Conservation (phyloP, 2,329 filamentous ascomycete genomes). For the Triangularia verruculosa region DNA sequence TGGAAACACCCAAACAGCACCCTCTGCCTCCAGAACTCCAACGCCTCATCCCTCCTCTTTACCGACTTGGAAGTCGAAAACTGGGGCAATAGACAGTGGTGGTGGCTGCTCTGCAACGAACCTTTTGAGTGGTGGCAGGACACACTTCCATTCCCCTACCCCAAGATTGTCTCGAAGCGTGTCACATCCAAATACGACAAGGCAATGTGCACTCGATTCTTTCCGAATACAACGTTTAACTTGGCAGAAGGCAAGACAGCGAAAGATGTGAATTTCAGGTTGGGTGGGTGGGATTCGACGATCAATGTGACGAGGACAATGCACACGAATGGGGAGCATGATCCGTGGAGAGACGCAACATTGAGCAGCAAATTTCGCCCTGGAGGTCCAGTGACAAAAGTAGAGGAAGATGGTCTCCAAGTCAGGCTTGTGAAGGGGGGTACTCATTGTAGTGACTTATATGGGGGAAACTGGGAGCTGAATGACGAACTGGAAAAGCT, state of each 20-base stretch:
- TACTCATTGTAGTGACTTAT: constrained; percentile 41
- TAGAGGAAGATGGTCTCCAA: constrained; percentile 29
- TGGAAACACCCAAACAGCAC: constrained; percentile 42
- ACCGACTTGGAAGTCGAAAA: constrained; percentile 40
- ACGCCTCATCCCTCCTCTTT: constrained; percentile 42
- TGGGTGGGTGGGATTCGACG: constrained; percentile 43
- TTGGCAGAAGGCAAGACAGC: constrained; percentile 34
- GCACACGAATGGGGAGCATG: constrained; percentile 40
- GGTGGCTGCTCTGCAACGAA: constrained; percentile 55
- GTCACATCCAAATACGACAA: constrained; percentile 40
- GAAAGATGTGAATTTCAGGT: constrained; percentile 36
- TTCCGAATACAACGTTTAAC: constrained; percentile 38
- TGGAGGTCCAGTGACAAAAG: constrained; percentile 37
- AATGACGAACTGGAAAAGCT: constrained; percentile 51
- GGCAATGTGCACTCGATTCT: constrained; percentile 44
- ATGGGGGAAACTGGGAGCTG: constrained; percentile 44
- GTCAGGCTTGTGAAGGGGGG: constrained; percentile 37
- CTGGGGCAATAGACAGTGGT: constrained; percentile 49
- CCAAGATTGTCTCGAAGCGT: constrained; percentile 42
- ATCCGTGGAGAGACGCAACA: constrained; percentile 42
- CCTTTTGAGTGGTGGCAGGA: constrained; percentile 43
- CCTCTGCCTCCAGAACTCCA: constrained; percentile 46
- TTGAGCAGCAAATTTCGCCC: constrained; percentile 38
- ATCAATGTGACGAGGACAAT: constrained; percentile 38
- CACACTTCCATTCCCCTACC: constrained; percentile 42